Evolutionary conservation across 2,329 filamentous ascomycete genomes (phyloP).

Genomic region (Aspergillus sp.): DNA sequence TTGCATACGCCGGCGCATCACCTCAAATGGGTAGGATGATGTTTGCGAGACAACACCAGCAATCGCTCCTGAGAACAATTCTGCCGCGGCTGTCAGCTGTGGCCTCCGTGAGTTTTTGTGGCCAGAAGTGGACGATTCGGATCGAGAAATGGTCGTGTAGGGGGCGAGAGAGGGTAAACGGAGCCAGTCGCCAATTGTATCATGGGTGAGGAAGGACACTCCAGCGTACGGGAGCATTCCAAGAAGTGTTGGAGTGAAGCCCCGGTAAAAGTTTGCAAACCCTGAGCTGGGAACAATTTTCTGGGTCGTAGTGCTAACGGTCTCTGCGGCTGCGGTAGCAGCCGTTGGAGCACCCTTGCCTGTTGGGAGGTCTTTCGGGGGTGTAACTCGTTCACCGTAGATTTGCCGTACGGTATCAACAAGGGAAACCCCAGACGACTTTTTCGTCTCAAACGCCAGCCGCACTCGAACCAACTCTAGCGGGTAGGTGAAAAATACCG

Average conservation of each 20-base stretch:
- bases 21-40: slow-evolving; percentile 88
- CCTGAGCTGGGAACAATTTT: slow-evolving; percentile 64
- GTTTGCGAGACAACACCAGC: slow-evolving; percentile 91
- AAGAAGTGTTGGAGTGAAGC: slow-evolving; percentile 83
- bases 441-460: slow-evolving; percentile 89
- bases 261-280: slow-evolving; percentile 88
- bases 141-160: slow-evolving; percentile 72
- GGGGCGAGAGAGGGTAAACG: slow-evolving; percentile 65
- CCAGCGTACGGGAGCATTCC: slow-evolving; percentile 98
- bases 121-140: slow-evolving; percentile 40
- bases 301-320: slow-evolving; percentile 42
- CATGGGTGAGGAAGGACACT: slow-evolving; percentile 92
- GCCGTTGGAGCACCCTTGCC: slow-evolving; percentile 41
- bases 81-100: slow-evolving; percentile 78
- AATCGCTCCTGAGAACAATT: slow-evolving; percentile 78
- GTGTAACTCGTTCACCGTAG: slow-evolving; percentile 69
- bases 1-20: slow-evolving; percentile 91
- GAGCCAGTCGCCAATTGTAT: slow-evolving; percentile 81
- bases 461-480: slow-evolving; percentile 90
- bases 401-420: slow-evolving; percentile 79
- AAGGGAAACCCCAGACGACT: slow-evolving; percentile 67
- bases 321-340: slow-evolving; percentile 39
- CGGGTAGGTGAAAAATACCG: slow-evolving; percentile 94
- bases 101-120: slow-evolving; percentile 58
- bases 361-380: slow-evolving; percentile 30